Percentiles rank a stretch among this genome's conserved stretches.
Conservation (phyloP, 1,139 yeast genomes). For the Taphrina pruni region DNA sequence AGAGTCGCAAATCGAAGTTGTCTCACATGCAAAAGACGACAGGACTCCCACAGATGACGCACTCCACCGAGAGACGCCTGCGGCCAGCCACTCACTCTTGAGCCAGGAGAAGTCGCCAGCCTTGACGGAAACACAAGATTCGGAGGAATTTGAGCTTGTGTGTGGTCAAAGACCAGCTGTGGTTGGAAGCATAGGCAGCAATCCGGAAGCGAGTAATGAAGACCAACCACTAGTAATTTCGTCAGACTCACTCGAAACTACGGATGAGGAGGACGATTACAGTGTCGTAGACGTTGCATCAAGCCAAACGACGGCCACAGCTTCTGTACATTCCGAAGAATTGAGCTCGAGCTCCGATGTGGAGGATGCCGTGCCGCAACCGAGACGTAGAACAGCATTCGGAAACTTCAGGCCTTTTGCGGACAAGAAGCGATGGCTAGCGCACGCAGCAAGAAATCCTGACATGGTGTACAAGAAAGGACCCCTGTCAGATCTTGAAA, state of each 20-base stretch:
- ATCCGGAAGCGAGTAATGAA: neutral
- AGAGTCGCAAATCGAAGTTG: neutral
- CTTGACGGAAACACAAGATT: neutral
- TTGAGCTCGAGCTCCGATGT: neutral
- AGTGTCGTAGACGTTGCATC: neutral
- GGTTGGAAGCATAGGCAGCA: neutral
- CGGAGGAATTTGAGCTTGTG: neutral
- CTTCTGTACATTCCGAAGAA: neutral
- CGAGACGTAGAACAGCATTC: neutral
- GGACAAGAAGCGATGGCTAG: conserved; percentile 2
- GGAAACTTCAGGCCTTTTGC: neutral
- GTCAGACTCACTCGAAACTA: neutral
- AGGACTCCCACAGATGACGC: neutral
- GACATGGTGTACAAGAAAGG: neutral
- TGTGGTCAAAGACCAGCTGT: neutral
- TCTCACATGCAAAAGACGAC: neutral
- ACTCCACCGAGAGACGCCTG: neutral
- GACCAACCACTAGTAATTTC: neutral
- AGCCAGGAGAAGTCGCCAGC: neutral
- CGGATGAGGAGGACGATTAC: neutral
- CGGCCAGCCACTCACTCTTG: neutral
- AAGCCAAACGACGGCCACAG: neutral
- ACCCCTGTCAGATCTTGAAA: neutral
- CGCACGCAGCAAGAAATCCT: neutral
- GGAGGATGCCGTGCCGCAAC: neutral